phyloP scores from a whole-genome alignment of 169 alveolate species.

The Plasmodium chabaudi region DNA sequence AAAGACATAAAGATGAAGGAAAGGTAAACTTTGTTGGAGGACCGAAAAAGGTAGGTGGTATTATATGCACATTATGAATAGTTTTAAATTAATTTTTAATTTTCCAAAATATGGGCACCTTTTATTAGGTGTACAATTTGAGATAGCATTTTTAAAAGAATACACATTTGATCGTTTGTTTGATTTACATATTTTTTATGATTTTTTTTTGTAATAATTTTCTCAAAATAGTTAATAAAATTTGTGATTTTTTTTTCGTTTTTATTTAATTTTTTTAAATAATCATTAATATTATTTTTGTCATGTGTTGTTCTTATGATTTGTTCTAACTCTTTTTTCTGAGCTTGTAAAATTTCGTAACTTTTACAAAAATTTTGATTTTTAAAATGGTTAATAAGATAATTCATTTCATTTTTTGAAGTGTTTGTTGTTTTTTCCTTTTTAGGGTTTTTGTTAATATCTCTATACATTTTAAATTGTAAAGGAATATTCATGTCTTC shows the following conservation, averaged over 20 bases:
- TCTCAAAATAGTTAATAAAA: constrained; percentile 38
- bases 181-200: background rate
- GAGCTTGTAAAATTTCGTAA: constrained; percentile 19
- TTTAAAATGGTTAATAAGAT: background rate
- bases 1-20: no score
- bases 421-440: no score
- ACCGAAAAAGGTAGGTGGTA: no score
- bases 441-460: no score
- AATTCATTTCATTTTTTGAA: no score
- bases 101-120: no score
- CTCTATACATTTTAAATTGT: no score
- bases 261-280: constrained; percentile 28
- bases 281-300: constrained; percentile 10
- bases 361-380: constrained; percentile 15
- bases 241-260: constrained; percentile 33
- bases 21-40: no score
- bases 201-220: constrained; percentile 32
- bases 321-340: constrained; percentile 23
- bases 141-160: background rate
- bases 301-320: constrained; percentile 1
- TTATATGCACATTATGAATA: no score
- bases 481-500: no score
- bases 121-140: constrained; percentile 15
- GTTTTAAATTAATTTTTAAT: no score
- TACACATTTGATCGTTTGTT: background rate